Base-by-base conservation (phyloP, 2,329 filamentous ascomycete species). In the Alternaria metachromatica region DNA sequence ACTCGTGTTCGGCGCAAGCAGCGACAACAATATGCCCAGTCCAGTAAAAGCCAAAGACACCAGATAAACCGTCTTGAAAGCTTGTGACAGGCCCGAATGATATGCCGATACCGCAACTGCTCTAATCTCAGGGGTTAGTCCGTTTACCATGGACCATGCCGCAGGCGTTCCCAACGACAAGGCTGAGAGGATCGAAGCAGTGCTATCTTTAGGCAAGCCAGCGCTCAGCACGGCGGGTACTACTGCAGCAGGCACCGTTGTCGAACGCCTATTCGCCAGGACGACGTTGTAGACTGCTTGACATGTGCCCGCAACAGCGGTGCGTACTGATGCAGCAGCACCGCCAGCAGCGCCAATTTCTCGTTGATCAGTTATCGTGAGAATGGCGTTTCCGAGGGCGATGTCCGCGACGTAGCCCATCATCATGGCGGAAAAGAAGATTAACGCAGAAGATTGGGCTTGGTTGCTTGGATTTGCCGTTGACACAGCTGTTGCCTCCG, bases 341-440 rank as follows among this genome's bases (percentile, higher is more conserved):
- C 55, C 55, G 12, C 37, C 55, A 18, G 55, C 55, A 21, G 55
- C 55, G 15, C 55, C 55, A 28, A 58, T 58, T 13, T 58, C 23
- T 18, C 45, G 44, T 41, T 58, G 55, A 33, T 58, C 45, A 1
- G 21, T 51, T 45, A 58, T 58, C 3, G 55, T 41, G n/a, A 41
- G 37, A 41, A 41, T 41, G 2, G 37, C 37, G n/a, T 41, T 41
- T 10, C 37, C 37, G 5, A 41, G 37, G 1, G 37, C 37, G 37
- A 41, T 41, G 37, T 41, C 37, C 37, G 37, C 37, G 8, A 41
- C 37, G n/a, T 41, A 41, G 0, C 37, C 37, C 37, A 41, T 41
- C 37, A 41, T 41, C 37, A 41, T 41, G n/a, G n/a, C 37, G 5
- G 37, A 41, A 41, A 41, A 41, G 37, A 41, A 41, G 37, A 41